Evolutionary conservation across 495 filamentous ascomycete genomes (phyloP), one percentile per base, ranked within the genome.

Genomic region (Trichocladium antarcticum): DNA sequence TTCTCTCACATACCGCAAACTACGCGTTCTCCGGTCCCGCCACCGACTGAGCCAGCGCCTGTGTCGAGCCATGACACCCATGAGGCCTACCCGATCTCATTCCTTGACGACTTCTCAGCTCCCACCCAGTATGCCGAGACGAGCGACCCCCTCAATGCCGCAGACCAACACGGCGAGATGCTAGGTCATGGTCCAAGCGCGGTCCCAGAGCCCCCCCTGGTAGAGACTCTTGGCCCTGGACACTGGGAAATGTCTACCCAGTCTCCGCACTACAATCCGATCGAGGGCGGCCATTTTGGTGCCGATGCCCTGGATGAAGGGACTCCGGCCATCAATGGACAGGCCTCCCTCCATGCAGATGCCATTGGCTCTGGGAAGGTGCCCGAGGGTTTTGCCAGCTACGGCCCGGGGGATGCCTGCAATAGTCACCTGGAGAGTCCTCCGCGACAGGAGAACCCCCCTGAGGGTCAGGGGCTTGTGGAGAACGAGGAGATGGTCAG

Each of bases 1-100:
- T 65, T 64, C 34, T 63, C 63, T 1, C 63, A 64, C 43, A 39
- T 53, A 6, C 63, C 63, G 5, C 56, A 59, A 16, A 34, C 51
- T 11, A 28, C 49, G 3, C 47, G 38, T 9, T 12, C 47, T n/a
- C 19, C 45, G 24, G 44, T 22, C 12, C 14, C 38, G 12, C 49
- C 46, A 11, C 31, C 42, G 15, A 32, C 35, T 28, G 37, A 35
- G 12, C 42, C 10, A 38, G 31, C 29, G 2, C 34, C 43, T 5
- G 39, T 44, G 11, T 20, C 41, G 19, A 20, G 41, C 22, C 10
- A 45, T 36, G 38, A 42, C 27, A 22, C 22, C 14, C 38, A 45
- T n/a, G 51, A 58, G 8, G 42, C 46, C 0, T 64, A 64, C 16
- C 61, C 61, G 2, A 45, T 41, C 8, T 55, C 58, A 1, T 64